Base-by-base conservation (phyloP, 1,284 basidiomycete genomes). In the Omphalotus olearius region DNA sequence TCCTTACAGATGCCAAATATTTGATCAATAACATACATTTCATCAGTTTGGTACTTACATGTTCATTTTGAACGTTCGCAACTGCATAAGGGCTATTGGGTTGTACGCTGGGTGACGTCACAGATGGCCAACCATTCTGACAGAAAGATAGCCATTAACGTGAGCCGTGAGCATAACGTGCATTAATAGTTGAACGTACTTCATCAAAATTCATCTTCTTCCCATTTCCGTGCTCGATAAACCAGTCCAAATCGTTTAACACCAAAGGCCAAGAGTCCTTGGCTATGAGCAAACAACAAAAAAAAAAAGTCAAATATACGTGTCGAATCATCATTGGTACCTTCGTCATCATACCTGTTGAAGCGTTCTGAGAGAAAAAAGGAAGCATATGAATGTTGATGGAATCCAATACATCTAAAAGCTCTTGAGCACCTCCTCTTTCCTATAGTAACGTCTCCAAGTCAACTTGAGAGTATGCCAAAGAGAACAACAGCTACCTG, bases 181-280 rank as follows among this genome's bases (percentile, higher is more conserved):
- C 14, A 40, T 1, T 40, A 18, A 51, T 44, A 33, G 38, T 36
- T 18, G 42, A 30, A 45, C 18, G 20, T 23, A 80, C 85, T 72
- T 87, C 75, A 57, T 78, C 80, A 46, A 86, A 71, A 60, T 83
- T 83, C 63, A 90, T 84, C 66, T 88, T 89, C 70, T 86, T 88
- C 13, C 78, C 80, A 18, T 73, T 62, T 2, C 78, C 80, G 49
- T 82, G 71, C 14, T 70, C 61, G 42, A 80, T 70, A 58, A 88
- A 87, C 55, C 79, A 89, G 48, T 82, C 62, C 53, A 85, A 62
- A 59, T 87, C 83, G 2, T 61, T 62, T 47, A 72, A 46, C 0
- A 88, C 78, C 16, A 83, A 69, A 1, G 81, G 76, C 82, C 84
- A 86, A 0, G 85, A 70, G 11, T 79, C 58, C 53, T 73, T 71